These are phyloP conservation scores for Arachnopeziza araneosa DNA, from an alignment of 2,329 filamentous ascomycete species.

Conservation along the genomic window DNA sequence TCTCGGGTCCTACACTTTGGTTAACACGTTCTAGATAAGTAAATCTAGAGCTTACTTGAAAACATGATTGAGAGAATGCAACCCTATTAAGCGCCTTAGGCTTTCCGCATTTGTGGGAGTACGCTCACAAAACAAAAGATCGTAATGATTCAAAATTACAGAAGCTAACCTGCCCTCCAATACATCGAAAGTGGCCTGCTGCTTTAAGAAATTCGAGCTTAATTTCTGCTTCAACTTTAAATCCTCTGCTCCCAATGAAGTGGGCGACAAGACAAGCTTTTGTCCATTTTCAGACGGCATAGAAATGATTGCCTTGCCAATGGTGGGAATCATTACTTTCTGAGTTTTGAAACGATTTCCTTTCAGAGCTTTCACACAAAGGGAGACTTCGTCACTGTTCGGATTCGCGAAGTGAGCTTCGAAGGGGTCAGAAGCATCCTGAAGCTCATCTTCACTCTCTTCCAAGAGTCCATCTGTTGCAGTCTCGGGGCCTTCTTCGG, in stretches of 20 bases:
- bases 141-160: constrained; percentile 74
- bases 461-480: constrained; percentile 31
- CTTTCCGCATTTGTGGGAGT: constrained; percentile 61
- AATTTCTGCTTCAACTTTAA: constrained; percentile 69
- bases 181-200: constrained; percentile 52
- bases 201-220: constrained; percentile 45
- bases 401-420: constrained; percentile 71
- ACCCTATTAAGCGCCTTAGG: constrained; percentile 65
- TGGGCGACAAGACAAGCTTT: constrained; percentile 18
- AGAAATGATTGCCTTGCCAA: constrained; percentile 43
- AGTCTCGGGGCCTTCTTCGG: constrained; percentile 41
- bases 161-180: constrained; percentile 62
- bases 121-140: constrained; percentile 71
- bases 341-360: constrained; percentile 46
- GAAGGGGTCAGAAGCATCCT: constrained; percentile 64
- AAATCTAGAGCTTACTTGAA: constrained; percentile 57
- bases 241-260: constrained; percentile 35
- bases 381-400: constrained; percentile 53
- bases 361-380: constrained; percentile 46
- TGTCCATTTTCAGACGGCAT: constrained; percentile 36
- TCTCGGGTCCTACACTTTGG: constrained; percentile 65
- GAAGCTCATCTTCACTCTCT: constrained; percentile 42
- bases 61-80: constrained; percentile 88
- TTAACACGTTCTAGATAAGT: not conserved
- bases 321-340: constrained; percentile 37